Base-by-base conservation (phyloP, 768 basidiomycete species). In the Hysterangium stoloniferum region DNA sequence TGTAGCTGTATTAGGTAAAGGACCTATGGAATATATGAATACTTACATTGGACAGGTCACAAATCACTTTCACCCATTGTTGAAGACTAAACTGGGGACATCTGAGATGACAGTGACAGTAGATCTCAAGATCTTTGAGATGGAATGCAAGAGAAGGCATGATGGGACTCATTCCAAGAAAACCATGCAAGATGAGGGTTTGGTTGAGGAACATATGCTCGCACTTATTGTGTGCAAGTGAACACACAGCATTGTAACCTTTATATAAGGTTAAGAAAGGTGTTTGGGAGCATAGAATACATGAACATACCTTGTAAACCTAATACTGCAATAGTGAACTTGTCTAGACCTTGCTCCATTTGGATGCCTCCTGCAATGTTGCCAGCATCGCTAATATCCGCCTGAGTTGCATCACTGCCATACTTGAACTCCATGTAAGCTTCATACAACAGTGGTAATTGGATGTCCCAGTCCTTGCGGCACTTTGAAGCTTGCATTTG, bases 61-160 rank as follows among this genome's bases (percentile, higher is more conserved):
- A 66, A 13, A 66, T 13, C 2, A 61, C 58, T 38, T 65, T 63
- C 6, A 58, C 48, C 42, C 42, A 44, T 44, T 20, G 42, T 8
- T 11, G 12, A 22, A 22, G 6, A 8, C 13, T 44, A 33, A 65
- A 47, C 9, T 47, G 45, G 9, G 45, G 45, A 24, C 45, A 47
- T 6, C 34, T 27, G 27, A 36, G 29, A 7, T 32, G 45, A 25
- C 45, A 33, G 8, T 15, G 8, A 19, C 29, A 22, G 20, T 47
- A 47, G 9, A 45, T 13, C 25, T 28, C 13, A 9, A 45, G 25
- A 9, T 12, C 28, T 15, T 27, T 6, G 24, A 47, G 12, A 7
- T 27, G 32, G 28, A 47, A 22, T 7, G 29, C 45, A n/a, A 34
- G 32, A 13, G 45, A 8, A 17, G 45, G 45, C 6, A 11, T 9